Evolutionary conservation across 176 grass and related monocot species (phyloP).

Genomic region (Zea mays): DNA sequence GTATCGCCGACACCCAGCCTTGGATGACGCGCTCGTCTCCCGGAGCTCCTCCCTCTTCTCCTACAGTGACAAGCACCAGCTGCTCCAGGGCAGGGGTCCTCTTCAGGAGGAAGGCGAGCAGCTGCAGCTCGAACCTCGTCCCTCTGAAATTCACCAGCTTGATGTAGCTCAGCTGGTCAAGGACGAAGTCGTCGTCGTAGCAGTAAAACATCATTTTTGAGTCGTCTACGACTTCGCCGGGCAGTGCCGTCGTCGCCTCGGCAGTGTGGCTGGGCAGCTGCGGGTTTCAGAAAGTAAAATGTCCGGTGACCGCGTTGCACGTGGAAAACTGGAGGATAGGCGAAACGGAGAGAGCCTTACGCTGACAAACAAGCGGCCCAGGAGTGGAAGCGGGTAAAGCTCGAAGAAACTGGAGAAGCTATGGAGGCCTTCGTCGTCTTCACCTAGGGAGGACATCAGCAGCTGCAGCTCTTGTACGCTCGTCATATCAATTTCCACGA

Average conservation of each 20-base stretch:
- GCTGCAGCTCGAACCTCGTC: slow-evolving; percentile 35
- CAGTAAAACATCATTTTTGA: neutral
- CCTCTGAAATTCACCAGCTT: slow-evolving; percentile 55
- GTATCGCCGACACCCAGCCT: slow-evolving; percentile 25
- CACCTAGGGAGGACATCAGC: slow-evolving; percentile 33
- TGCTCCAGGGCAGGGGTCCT: slow-evolving; percentile 45
- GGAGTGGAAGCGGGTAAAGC: slow-evolving; percentile 17
- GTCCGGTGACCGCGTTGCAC: neutral
- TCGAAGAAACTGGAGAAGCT: slow-evolving; percentile 34
- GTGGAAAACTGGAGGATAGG: neutral
- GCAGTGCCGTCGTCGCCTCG: neutral
- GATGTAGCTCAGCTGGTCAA: slow-evolving; percentile 19
- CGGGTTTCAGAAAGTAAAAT: slow-evolving; percentile 12
- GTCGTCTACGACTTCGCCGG: slow-evolving; percentile 1
- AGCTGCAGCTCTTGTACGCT: slow-evolving; percentile 64
- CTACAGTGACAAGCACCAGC: slow-evolving; percentile 42
- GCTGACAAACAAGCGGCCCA: slow-evolving; percentile 54
- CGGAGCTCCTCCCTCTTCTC: neutral
- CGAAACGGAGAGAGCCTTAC: slow-evolving; percentile 7
- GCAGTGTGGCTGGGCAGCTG: slow-evolving; percentile 24
- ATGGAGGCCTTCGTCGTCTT: slow-evolving; percentile 13
- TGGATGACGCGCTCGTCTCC: slow-evolving; percentile 16
- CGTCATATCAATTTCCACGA: neutral
- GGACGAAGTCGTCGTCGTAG: neutral
- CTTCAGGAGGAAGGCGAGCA: slow-evolving; percentile 49